These are phyloP conservation scores for Penicillium odoratum DNA, from an alignment of 495 filamentous ascomycete species.

Conservation along the genomic window DNA sequence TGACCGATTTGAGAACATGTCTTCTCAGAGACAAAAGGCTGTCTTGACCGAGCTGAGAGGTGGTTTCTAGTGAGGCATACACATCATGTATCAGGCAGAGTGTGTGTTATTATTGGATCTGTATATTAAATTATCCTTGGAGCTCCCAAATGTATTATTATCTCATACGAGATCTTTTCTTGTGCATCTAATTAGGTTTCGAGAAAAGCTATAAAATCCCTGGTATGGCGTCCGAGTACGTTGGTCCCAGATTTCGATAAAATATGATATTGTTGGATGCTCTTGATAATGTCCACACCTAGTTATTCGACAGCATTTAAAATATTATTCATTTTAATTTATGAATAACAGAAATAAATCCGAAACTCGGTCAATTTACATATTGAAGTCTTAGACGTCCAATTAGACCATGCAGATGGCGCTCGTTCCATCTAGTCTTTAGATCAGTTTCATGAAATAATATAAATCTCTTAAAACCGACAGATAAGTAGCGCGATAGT, in stretches of 20 bases:
- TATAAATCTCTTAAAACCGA: background rate
- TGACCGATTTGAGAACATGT: conserved; percentile 87
- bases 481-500: background rate
- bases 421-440: background rate
- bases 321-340: too few species aligned
- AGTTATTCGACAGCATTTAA: too few species aligned
- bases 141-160: background rate
- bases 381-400: too few species aligned
- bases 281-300: too few species aligned
- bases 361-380: too few species aligned
- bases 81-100: background rate
- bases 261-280: too few species aligned
- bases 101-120: background rate
- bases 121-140: background rate
- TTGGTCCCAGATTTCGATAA: too few species aligned
- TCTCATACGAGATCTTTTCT: background rate
- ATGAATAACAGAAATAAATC: too few species aligned
- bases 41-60: conserved; percentile 54
- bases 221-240: too few species aligned
- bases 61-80: conserved; percentile 22
- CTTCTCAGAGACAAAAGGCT: conserved; percentile 58
- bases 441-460: background rate
- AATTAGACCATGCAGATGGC: too few species aligned
- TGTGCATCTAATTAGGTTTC: too few species aligned
- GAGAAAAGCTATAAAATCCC: too few species aligned